Conservation (phyloP, 768 basidiomycete species). For the Xerocomellus dryophilus region DNA sequence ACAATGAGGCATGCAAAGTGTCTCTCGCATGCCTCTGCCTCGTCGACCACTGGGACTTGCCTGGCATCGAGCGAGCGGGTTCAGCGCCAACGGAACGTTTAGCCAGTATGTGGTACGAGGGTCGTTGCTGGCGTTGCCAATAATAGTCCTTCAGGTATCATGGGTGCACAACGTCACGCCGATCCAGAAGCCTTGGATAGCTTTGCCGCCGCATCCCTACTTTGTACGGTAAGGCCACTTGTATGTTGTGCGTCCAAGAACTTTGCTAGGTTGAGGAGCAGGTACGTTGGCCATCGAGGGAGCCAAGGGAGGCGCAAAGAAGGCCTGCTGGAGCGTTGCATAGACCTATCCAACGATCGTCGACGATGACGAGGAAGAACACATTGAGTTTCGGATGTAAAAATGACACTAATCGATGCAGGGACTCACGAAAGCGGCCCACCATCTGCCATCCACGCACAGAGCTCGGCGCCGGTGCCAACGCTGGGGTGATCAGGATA, state of each 20-base stretch:
- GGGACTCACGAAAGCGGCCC: conserved; percentile 56
- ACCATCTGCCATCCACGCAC: too few relatives aligned
- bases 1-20: not conserved
- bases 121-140: too few relatives aligned
- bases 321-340: conserved; percentile 89
- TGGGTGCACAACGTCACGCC: too few relatives aligned
- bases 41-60: conserved; percentile 5
- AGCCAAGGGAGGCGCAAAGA: conserved; percentile 90
- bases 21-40: not conserved
- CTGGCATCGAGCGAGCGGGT: conserved; percentile 19
- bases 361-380: conserved; percentile 45
- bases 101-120: too few relatives aligned
- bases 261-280: conserved; percentile 67
- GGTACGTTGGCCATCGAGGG: conserved; percentile 71
- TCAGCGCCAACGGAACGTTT: too few relatives aligned
- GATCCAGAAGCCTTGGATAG: too few relatives aligned
- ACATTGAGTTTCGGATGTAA: not conserved
- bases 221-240: too few relatives aligned
- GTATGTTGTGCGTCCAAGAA: conserved; percentile 75
- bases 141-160: too few relatives aligned
- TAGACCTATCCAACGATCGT: conserved; percentile 78
- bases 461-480: conserved; percentile 83
- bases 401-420: not conserved
- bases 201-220: too few relatives aligned
- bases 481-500: conserved; percentile 73